Evolutionary conservation across 345 rosid species (phyloP), one percentile per base, ranked within the genome.

Genomic region (Eucalyptus polyanthemos): DNA sequence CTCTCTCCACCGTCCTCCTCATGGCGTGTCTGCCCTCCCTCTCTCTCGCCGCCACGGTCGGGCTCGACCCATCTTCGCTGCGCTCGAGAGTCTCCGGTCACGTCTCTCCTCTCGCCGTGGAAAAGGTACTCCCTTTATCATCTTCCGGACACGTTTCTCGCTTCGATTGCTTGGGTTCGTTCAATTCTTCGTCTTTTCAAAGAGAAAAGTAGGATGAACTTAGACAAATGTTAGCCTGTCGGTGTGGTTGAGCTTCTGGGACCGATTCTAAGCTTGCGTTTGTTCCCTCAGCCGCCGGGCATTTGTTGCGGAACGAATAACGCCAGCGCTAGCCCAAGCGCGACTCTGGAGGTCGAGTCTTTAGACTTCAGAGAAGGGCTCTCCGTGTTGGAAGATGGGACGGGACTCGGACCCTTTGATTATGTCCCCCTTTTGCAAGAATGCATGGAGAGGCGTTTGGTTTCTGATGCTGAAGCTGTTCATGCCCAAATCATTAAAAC

Each of bases 401-500:
- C 81, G 44, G 87, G 69, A 87, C 27, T 91, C 65, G 92, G 92
- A 76, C 37, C 94, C 60, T 85, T 90, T 86, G 88, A 60, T 88
- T 95, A 93, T 91, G 83, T 93, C 47, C 93, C 97, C 50, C 90
- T 95, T 44, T 76, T 93, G 87, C 90, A 91, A 89, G 91, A 93
- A 93, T 95, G 95, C 93, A 91, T 92, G 80, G 76, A 88, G 90
- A 91, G 58, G 87, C 91, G 89, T 62, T 92, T 94, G 24, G 83
- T 93, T 31, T 90, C 93, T 7, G 89, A 89, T 42, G 89, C 91
- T 24, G 90, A 88, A 89, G 65, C 86, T 80, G 11, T 94, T 89
- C 96, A 94, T 87, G 94, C 94, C 88, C 96, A 94, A 87, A 89
- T 95, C 80, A 56, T 93, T 37, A 94, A 94, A 90, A 92, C 94